A percentile compares a stretch with the other conserved stretches of the same genome.
phyloP scores from a whole-genome alignment of 441 rosid species.

The Cnidoscolus chayamansa region DNA sequence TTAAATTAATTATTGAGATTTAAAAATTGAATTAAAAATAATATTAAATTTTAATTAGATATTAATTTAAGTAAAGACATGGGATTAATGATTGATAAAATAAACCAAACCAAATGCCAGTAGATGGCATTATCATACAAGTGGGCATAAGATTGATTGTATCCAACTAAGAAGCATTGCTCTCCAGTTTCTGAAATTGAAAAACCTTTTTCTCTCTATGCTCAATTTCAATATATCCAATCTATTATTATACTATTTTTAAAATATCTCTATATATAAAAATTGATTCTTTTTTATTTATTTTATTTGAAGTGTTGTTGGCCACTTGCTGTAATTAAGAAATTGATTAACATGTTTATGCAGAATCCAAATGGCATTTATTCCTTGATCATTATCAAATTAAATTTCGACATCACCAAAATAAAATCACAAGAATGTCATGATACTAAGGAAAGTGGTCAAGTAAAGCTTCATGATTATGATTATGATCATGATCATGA shows the following conservation, averaged over 20 bases:
- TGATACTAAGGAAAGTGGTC: background rate
- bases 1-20: too few species aligned
- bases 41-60: too few species aligned
- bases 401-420: conserved; percentile 10
- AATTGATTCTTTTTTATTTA: background rate
- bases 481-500: background rate
- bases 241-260: too few species aligned
- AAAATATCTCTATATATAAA: too few species aligned
- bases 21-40: too few species aligned
- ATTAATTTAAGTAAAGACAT: conserved; percentile 11
- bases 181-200: too few species aligned
- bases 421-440: conserved; percentile 14
- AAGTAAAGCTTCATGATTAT: background rate
- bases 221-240: too few species aligned
- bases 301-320: background rate
- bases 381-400: conserved; percentile 31
- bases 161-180: conserved; percentile 11
- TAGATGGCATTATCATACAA: background rate
- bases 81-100: too few species aligned
- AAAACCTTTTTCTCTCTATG: too few species aligned
- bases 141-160: conserved; percentile 7
- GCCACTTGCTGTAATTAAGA: conserved; percentile 4
- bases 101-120: background rate
- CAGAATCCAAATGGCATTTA: conserved; percentile 19
- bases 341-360: background rate